phyloP scores from a whole-genome alignment of 495 filamentous ascomycete genomes.

The Xylona heveae region DNA sequence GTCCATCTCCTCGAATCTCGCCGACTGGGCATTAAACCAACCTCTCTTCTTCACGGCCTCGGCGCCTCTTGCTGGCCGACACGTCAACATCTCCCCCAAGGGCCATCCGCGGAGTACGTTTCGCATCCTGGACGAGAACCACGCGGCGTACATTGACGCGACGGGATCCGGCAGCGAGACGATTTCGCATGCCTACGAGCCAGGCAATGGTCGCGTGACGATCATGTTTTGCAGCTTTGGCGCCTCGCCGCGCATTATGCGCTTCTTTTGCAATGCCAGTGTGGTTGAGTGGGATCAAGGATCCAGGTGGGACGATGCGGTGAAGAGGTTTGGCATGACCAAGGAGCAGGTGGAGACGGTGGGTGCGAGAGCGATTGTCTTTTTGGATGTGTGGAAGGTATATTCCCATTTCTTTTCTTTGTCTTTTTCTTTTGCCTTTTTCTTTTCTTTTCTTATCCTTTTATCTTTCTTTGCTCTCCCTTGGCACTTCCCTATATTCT shows the following conservation, averaged over 20 bases:
- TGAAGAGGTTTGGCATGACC: conserved; percentile 20
- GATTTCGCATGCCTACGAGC: conserved; percentile 46
- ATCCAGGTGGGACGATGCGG: conserved; percentile 22
- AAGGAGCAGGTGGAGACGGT: conserved; percentile 14
- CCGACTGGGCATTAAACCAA: conserved; percentile 36
- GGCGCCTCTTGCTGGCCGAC: conserved; percentile 33
- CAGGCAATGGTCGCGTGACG: conserved; percentile 41
- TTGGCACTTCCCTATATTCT: no score
- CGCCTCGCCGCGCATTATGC: conserved; percentile 37
- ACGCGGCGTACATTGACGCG: conserved; percentile 48
- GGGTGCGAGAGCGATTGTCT: conserved; percentile 40
- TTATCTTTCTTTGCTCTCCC: not conserved
- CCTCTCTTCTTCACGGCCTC: conserved; percentile 47
- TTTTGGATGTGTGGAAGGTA: conserved; percentile 47
- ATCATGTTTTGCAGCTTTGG: conserved; percentile 53
- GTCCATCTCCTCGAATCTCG: conserved; percentile 30
- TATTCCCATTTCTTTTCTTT: conserved; percentile 2
- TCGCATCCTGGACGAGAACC: conserved; percentile 31
- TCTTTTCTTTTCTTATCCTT: not conserved
- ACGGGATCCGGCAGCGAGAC: conserved; percentile 55
- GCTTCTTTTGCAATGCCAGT: conserved; percentile 45
- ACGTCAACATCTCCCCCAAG: conserved; percentile 55
- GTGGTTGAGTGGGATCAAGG: conserved; percentile 38
- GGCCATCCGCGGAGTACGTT: conserved; percentile 33
- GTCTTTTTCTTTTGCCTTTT: not conserved